A percentile compares a stretch with the other conserved stretches of the same genome.
Evolutionary conservation across 2,329 filamentous ascomycete species (phyloP).

Genomic region (Stagonosporopsis chrysanthemi): DNA sequence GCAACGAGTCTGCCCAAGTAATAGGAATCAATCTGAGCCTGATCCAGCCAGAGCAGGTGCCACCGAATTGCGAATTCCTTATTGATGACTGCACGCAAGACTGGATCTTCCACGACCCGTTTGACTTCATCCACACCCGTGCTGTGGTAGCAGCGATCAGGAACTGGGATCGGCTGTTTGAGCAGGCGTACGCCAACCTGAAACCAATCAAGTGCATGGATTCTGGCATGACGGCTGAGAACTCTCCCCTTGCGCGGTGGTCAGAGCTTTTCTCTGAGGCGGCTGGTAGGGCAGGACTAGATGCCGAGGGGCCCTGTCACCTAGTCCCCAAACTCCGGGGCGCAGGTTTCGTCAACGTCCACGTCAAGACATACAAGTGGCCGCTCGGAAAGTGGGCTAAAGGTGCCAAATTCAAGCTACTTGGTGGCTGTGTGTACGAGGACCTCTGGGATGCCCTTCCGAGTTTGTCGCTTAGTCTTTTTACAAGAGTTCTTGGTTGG

Average conservation of each 20-base stretch:
- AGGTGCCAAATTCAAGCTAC: slow-evolving; percentile 37
- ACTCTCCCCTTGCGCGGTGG: slow-evolving; percentile 40
- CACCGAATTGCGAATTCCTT: slow-evolving; percentile 46
- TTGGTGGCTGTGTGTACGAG: slow-evolving; percentile 37
- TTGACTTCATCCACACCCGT: slow-evolving; percentile 66
- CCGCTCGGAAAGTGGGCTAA: slow-evolving; percentile 43
- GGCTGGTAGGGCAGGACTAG: slow-evolving; percentile 45
- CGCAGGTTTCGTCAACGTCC: slow-evolving; percentile 39
- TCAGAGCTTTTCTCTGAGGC: slow-evolving; percentile 36
- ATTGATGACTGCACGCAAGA: slow-evolving; percentile 54
- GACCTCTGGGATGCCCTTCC: slow-evolving; percentile 41
- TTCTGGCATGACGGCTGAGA: slow-evolving; percentile 27
- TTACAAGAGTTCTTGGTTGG: slow-evolving; percentile 41
- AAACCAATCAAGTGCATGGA: slow-evolving; percentile 48
- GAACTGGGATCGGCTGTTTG: slow-evolving; percentile 61
- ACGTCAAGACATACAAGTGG: slow-evolving; percentile 43
- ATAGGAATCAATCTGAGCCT: no score
- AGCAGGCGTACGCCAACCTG: slow-evolving; percentile 50
- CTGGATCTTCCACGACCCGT: slow-evolving; percentile 63
- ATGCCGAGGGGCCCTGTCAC: slow-evolving; percentile 50
- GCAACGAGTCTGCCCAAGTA: no score
- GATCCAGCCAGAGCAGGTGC: no score
- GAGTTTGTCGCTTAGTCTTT: slow-evolving; percentile 35
- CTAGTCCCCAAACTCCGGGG: slow-evolving; percentile 41
- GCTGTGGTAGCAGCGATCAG: slow-evolving; percentile 62